Percentiles rank a stretch among this genome's conserved stretches.
Evolutionary conservation across 2,329 filamentous ascomycete genomes (phyloP).

Genomic region (Fusarium bulbicola): DNA sequence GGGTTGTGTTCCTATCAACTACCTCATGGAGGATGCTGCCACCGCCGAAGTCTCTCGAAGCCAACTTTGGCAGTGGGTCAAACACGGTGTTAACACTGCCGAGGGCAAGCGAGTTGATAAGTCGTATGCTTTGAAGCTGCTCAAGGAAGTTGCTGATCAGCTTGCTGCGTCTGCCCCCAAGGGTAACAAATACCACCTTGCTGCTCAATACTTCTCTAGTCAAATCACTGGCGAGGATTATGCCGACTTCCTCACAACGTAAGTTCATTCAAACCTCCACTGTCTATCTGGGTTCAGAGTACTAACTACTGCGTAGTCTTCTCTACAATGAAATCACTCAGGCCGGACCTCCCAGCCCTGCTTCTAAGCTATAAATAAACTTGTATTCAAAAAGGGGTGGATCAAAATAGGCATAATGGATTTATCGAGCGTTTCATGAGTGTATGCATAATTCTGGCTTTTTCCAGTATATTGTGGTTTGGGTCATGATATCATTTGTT

Average conservation of each 20-base stretch:
- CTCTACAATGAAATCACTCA: constrained; percentile 90
- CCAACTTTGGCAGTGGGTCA: constrained; percentile 97
- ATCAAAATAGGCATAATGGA: constrained; percentile 8
- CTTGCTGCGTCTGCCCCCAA: constrained; percentile 78
- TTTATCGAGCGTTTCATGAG: constrained; percentile 28
- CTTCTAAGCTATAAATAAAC: constrained; percentile 67
- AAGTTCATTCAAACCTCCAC: constrained; percentile 50
- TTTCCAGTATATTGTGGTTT: not conserved
- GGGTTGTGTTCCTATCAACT: constrained; percentile 97
- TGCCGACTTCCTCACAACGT: constrained; percentile 91
- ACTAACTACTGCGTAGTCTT: constrained; percentile 61
- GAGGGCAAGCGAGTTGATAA: constrained; percentile 96
- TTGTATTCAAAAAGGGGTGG: not conserved
- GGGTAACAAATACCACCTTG: constrained; percentile 91
- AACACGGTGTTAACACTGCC: constrained; percentile 75
- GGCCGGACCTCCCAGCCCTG: constrained; percentile 67
- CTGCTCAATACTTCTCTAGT: constrained; percentile 88
- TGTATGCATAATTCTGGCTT: constrained; percentile 14
- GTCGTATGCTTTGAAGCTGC: constrained; percentile 84
- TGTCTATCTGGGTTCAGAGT: not conserved
- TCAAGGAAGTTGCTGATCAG: constrained; percentile 84
- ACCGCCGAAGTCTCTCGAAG: constrained; percentile 95
- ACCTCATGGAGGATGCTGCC: constrained; percentile 97
- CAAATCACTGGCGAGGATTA: constrained; percentile 98
- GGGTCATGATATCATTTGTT: constrained; percentile 31